These are phyloP conservation scores for Hypoxylon rubiginosum DNA, from an alignment of 2,329 filamentous ascomycete genomes.

Conservation along the genomic window DNA sequence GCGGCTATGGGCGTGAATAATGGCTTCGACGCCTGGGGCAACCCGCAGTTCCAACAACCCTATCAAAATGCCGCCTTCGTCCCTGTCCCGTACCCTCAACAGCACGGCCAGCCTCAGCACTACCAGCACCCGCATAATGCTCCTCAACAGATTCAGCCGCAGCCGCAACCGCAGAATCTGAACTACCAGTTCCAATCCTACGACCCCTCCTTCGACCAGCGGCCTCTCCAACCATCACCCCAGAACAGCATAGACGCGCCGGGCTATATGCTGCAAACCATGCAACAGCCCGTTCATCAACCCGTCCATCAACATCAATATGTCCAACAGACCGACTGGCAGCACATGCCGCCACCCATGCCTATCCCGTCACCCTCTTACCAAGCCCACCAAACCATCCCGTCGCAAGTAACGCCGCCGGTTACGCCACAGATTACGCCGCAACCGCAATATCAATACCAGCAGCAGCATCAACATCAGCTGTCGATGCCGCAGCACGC, in stretches of 20 bases:
- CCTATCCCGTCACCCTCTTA: conserved; percentile 62
- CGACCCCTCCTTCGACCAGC: conserved; percentile 50
- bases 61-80: conserved; percentile 42
- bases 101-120: conserved; percentile 48
- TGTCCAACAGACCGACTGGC: conserved; percentile 50
- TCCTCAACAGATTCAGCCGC: conserved; percentile 42
- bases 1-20: not conserved
- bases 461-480: conserved; percentile 40
- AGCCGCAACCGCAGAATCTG: conserved; percentile 46
- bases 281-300: conserved; percentile 55
- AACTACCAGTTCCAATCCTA: conserved; percentile 50
- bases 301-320: conserved; percentile 54
- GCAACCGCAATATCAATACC: conserved; percentile 36
- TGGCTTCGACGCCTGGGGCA: conserved; percentile 46
- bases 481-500: conserved; percentile 40
- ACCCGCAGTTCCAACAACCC: conserved; percentile 44
- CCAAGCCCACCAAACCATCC: conserved; percentile 30
- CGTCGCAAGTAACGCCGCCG: conserved; percentile 19
- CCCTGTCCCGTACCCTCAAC: conserved; percentile 41
- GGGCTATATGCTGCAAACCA: conserved; percentile 47
- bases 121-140: conserved; percentile 44
- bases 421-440: conserved; percentile 18
- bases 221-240: conserved; percentile 42
- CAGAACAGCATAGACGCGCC: conserved; percentile 40
- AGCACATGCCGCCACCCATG: conserved; percentile 48